Evolutionary conservation across 2,329 filamentous ascomycete species (phyloP).

Genomic region (Mycosphaerella sp.): DNA sequence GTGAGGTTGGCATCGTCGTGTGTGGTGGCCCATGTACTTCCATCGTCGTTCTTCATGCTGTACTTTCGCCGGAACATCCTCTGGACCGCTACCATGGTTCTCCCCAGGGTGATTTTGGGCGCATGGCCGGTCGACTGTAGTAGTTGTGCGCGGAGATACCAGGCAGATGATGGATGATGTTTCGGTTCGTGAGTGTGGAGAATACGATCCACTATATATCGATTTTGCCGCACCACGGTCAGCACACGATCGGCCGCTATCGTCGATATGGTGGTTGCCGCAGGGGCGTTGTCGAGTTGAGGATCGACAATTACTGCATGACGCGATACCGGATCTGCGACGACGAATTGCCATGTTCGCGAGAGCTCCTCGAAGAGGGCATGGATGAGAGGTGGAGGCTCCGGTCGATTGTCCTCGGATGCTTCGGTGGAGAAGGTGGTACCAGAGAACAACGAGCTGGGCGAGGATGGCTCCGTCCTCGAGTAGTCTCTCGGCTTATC

Average conservation of each 20-base stretch:
- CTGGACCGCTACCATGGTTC: constrained; percentile 19
- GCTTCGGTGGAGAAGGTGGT: constrained; percentile 9
- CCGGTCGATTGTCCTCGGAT: constrained; percentile 10
- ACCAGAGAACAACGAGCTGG: constrained; percentile 13
- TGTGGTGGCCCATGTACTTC: constrained; percentile 13
- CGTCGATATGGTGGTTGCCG: constrained; percentile 18
- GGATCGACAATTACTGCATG: constrained; percentile 55
- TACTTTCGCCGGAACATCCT: constrained; percentile 21
- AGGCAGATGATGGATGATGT: constrained; percentile 19
- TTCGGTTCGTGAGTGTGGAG: constrained; percentile 21
- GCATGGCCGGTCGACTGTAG: constrained; percentile 15
- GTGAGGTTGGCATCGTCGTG: constrained; percentile 13
- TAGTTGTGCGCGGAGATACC: constrained; percentile 23
- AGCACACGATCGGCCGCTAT: constrained; percentile 22
- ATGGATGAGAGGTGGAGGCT: constrained; percentile 23
- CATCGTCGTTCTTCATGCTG: constrained; percentile 16
- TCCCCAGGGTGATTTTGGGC: constrained; percentile 15
- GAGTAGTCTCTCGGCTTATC: neutral
- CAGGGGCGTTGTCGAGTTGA: constrained; percentile 50
- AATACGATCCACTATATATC: constrained; percentile 20
- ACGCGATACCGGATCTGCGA: constrained; percentile 47
- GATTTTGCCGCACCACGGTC: constrained; percentile 15
- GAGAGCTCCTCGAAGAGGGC: constrained; percentile 39
- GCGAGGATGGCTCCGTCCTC: neutral
- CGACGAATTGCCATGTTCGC: constrained; percentile 55